phyloP scores from a whole-genome alignment of 2,329 filamentous ascomycete species.

The Claviceps monticola region DNA sequence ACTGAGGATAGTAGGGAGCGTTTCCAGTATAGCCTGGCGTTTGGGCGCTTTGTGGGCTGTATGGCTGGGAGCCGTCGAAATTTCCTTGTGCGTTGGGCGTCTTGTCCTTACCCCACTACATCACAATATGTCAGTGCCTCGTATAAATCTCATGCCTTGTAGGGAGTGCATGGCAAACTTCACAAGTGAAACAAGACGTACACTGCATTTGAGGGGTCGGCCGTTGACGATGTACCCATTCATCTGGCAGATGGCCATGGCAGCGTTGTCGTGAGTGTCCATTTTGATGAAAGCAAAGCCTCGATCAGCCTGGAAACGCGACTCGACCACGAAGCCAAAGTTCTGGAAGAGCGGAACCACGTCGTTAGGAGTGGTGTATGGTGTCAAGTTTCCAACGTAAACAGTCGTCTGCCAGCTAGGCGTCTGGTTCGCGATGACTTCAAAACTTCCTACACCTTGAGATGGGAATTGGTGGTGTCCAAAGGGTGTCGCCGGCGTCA shows the following conservation, averaged over 20 bases:
- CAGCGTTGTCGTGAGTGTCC: constrained; percentile 95
- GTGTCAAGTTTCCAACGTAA: constrained; percentile 95
- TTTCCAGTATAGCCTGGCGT: constrained; percentile 63
- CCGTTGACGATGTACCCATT: constrained; percentile 98
- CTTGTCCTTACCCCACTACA: constrained; percentile 97
- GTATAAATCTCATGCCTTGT: not conserved
- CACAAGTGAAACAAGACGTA: constrained; percentile 39
- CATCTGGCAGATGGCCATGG: constrained; percentile 95
- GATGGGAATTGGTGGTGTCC: constrained; percentile 97
- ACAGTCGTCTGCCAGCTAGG: constrained; percentile 96
- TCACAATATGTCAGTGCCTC: constrained; percentile 1
- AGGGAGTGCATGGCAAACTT: constrained; percentile 1
- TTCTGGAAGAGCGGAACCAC: constrained; percentile 97
- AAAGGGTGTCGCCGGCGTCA: constrained; percentile 93
- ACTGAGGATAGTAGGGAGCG: constrained; percentile 86
- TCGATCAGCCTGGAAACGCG: constrained; percentile 92
- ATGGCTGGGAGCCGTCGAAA: constrained; percentile 64
- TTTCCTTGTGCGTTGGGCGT: constrained; percentile 53
- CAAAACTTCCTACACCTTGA: constrained; percentile 91
- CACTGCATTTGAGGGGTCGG: constrained; percentile 92
- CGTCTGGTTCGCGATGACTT: constrained; percentile 91
- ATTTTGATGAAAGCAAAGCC: constrained; percentile 99
- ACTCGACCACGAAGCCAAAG: constrained; percentile 95
- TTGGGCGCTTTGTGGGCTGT: constrained; percentile 61
- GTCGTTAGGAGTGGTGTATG: constrained; percentile 93